Base-by-base conservation (phyloP, 441 rosid species). In the Adansonia rubrostipa region DNA sequence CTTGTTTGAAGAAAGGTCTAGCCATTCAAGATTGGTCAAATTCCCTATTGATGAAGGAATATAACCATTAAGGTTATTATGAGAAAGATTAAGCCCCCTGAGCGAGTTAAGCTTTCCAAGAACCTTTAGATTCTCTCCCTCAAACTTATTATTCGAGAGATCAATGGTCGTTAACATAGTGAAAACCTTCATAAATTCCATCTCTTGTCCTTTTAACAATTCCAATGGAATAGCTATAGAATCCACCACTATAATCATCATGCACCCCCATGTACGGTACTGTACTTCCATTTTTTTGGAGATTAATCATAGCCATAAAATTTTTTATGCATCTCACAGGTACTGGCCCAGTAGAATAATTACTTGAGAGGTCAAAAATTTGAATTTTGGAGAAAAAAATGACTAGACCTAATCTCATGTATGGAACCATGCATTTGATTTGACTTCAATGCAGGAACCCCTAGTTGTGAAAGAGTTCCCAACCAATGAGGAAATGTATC, bases 61-160 rank as follows among this genome's bases (percentile, higher is more conserved):
- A 36, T 5, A 36, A 36, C 42, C 86, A 6, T 4, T n/a, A 0
- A 83, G 56, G n/a, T 42, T 62, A 11, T 79, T 85, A 9, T 44
- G 78, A 11, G 86, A 86, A 22, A 86, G 36, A 44, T 83, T 86
- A 5, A 86, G 86, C 28, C 75, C 62, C 7, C 9, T 3, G 6
- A 86, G 81, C 0, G 79, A 75, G 0, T 40, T n/a, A 9, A 83
- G 82, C 8, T 63, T 53, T 60, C 85, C 86, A 28, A 85, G 19
- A n/a, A 9, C 40, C 9, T 67, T 58, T 0, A 79, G 82, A 40
- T 80, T 81, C 62, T 69, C 65, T 17, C 88, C 88, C 17, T 51
- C 2, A 14, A 82, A 79, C 1, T 36, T 45, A 56, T 85, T 80
- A 47, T 51, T 61, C 6, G 85, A 82, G 8, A 80, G 22, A 17